Conservation (phyloP, 1,284 basidiomycete genomes). For the Cryptococcus sp. region DNA sequence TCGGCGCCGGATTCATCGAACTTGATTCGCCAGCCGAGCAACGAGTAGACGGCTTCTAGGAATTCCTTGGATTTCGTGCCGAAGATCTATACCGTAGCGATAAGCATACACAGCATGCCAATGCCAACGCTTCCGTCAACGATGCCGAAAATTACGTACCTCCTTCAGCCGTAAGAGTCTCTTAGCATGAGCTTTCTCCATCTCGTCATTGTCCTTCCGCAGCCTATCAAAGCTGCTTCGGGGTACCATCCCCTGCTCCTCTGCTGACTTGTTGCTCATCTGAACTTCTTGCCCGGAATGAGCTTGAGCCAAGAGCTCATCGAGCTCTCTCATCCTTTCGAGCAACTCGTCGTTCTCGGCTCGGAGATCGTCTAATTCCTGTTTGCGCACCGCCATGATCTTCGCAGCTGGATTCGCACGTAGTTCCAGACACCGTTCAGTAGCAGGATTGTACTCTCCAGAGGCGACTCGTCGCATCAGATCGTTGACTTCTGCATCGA, state of each 20-base stretch:
- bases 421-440: constrained; percentile 56
- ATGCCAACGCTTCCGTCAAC: neutral
- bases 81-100: constrained; percentile 46
- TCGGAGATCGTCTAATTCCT: constrained; percentile 56
- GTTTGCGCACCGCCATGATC: constrained; percentile 55
- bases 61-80: constrained; percentile 59
- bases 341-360: constrained; percentile 58
- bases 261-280: constrained; percentile 4
- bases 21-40: constrained; percentile 61
- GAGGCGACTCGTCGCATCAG: constrained; percentile 56
- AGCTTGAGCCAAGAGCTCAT: constrained; percentile 20
- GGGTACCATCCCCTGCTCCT: constrained; percentile 47
- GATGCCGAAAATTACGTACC: constrained; percentile 31
- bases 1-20: constrained; percentile 59
- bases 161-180: constrained; percentile 57
- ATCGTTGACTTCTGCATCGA: constrained; percentile 56
- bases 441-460: constrained; percentile 58
- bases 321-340: constrained; percentile 35
- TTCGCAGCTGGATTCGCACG: constrained; percentile 56
- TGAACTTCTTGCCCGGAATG: constrained; percentile 2
- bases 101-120: neutral
- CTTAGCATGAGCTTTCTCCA: constrained; percentile 57
- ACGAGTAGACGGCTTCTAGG: constrained; percentile 58
- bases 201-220: constrained; percentile 51
- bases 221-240: constrained; percentile 55